phyloP scores from a whole-genome alignment of 1,139 yeast genomes.

The Pneumocystis wakefieldiae region DNA sequence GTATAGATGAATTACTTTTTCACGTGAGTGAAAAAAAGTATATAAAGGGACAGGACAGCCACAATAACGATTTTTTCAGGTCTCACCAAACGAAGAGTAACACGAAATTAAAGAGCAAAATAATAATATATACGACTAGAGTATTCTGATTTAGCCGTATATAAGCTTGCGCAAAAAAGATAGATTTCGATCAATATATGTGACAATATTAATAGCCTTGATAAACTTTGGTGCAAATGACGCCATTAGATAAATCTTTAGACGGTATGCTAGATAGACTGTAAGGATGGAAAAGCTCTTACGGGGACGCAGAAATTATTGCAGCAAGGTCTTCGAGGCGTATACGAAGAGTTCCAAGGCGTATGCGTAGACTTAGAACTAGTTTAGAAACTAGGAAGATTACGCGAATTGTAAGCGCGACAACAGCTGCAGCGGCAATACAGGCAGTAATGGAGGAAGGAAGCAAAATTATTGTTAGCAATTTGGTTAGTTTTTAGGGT shows the following conservation, averaged over 20 bases:
- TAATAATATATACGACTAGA: too few species aligned
- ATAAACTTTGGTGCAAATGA: background rate
- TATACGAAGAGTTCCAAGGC: background rate
- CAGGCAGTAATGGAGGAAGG: constrained; percentile 15
- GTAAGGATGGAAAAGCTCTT: background rate
- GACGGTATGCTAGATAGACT: background rate
- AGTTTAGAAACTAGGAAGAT: background rate
- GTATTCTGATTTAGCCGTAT: too few species aligned
- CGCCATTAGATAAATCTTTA: background rate
- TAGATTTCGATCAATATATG: too few species aligned
- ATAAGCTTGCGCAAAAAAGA: too few species aligned
- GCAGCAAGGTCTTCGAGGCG: background rate
- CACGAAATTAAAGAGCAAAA: too few species aligned
- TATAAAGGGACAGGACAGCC: too few species aligned
- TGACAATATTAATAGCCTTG: background rate
- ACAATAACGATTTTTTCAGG: too few species aligned
- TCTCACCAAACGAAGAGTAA: too few species aligned
- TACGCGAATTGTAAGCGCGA: constrained; percentile 8
- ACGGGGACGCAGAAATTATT: background rate
- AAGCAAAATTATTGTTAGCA: constrained; percentile 6
- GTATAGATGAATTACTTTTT: too few species aligned
- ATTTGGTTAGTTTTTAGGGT: background rate
- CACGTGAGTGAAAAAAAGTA: too few species aligned
- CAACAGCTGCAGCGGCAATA: constrained; percentile 14
- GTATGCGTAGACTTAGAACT: background rate